Conservation (phyloP, 73 alveolate species). For the Durusdinium trenchii region DNA sequence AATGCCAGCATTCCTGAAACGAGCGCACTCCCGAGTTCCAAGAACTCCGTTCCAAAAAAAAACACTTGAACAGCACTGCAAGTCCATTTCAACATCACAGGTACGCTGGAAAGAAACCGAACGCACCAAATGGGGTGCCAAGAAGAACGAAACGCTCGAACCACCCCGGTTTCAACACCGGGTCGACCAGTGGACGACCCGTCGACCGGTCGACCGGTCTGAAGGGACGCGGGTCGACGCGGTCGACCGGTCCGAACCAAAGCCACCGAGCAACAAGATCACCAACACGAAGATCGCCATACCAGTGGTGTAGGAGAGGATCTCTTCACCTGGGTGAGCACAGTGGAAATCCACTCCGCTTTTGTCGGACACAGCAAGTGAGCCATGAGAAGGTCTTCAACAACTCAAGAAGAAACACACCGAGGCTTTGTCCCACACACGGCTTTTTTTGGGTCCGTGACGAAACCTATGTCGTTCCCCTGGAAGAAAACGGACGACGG, state of each 20-base stretch:
- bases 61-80: too few species aligned
- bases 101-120: background rate
- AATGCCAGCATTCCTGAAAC: constrained; percentile 75
- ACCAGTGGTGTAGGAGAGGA: constrained; percentile 81
- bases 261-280: background rate
- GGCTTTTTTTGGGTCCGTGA: too few species aligned
- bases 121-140: background rate
- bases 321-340: constrained; percentile 57
- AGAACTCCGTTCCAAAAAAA: too few species aligned
- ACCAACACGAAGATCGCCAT: constrained; percentile 89
- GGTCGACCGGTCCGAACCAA: background rate
- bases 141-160: background rate
- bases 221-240: background rate
- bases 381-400: too few species aligned
- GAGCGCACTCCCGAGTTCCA: too few species aligned
- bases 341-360: too few species aligned
- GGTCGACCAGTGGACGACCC: background rate
- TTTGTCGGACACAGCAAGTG: too few species aligned
- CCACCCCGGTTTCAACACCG: background rate
- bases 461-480: too few species aligned
- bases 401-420: too few species aligned
- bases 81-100: too few species aligned
- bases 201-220: background rate
- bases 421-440: too few species aligned
- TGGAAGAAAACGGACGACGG: too few species aligned